Evolutionary conservation across 148 eudicot genomes (phyloP).

Genomic region (Amaranthus hypochondriacus): DNA sequence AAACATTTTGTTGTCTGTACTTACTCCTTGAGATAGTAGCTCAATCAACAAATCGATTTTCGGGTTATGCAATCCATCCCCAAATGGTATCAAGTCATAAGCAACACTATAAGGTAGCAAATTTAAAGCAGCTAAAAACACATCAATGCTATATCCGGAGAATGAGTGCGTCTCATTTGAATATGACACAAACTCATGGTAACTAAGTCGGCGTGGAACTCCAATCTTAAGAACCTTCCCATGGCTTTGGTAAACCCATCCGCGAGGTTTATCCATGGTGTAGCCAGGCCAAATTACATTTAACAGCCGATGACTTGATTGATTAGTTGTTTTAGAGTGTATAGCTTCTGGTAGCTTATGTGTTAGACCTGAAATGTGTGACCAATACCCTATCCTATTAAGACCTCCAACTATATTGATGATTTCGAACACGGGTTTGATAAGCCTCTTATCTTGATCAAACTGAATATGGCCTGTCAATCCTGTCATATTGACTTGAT

Average conservation of each 20-base stretch:
- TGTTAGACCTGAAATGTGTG: slow-evolving; percentile 59
- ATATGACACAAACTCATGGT: slow-evolving; percentile 42
- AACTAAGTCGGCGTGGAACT: slow-evolving; percentile 63
- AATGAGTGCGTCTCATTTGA: slow-evolving; percentile 36
- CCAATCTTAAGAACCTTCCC: slow-evolving; percentile 59
- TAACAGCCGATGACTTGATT: slow-evolving; percentile 27
- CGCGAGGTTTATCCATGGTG: slow-evolving; percentile 54
- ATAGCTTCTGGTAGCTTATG: slow-evolving; percentile 49
- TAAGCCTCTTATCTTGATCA: slow-evolving; percentile 30
- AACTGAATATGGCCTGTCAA: slow-evolving; percentile 55
- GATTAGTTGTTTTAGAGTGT: slow-evolving; percentile 28
- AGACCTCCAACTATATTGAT: slow-evolving; percentile 69
- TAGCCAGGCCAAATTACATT: slow-evolving; percentile 70
- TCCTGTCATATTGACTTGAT: slow-evolving; percentile 44
- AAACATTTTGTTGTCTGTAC: slow-evolving; percentile 20
- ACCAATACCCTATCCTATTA: slow-evolving; percentile 66
- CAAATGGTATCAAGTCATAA: slow-evolving; percentile 48
- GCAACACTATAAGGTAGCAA: slow-evolving; percentile 72
- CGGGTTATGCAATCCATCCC: slow-evolving; percentile 56
- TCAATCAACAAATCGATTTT: slow-evolving; percentile 43
- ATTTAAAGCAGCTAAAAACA: slow-evolving; percentile 59
- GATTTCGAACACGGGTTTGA: slow-evolving; percentile 57
- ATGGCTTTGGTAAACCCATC: slow-evolving; percentile 66
- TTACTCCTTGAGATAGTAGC: slow-evolving; percentile 50
- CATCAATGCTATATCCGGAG: slow-evolving; percentile 74